Conservation (phyloP, 2,329 filamentous ascomycete species). For the Colletotrichum neosansevieriae region DNA sequence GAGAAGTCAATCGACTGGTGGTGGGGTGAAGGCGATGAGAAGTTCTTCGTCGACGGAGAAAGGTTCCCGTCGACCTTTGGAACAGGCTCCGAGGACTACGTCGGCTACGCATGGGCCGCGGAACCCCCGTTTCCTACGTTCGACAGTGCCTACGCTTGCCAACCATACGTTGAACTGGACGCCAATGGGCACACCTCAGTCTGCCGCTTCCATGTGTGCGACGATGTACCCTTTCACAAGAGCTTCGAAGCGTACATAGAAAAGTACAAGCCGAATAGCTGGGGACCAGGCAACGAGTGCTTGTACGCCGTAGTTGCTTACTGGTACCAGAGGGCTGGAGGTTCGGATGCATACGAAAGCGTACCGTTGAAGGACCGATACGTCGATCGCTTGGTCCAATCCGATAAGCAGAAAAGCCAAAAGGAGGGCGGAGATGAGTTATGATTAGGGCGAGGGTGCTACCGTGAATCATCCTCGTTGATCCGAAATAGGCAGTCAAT, state of each 20-base stretch:
- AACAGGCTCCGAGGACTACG: slow-evolving; percentile 35
- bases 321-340: slow-evolving; percentile 31
- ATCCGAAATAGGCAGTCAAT: not conserved
- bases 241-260: slow-evolving; percentile 36
- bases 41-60: slow-evolving; percentile 38
- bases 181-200: slow-evolving; percentile 37
- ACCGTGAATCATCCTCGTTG: not conserved
- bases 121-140: slow-evolving; percentile 34
- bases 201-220: slow-evolving; percentile 36
- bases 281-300: slow-evolving; percentile 27
- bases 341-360: slow-evolving; percentile 14
- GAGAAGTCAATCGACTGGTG: slow-evolving; percentile 38
- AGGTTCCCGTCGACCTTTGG: slow-evolving; percentile 35
- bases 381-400: not conserved
- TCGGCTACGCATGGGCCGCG: slow-evolving; percentile 36
- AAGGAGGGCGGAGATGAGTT: not conserved
- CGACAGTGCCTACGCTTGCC: slow-evolving; percentile 36
- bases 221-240: slow-evolving; percentile 32
- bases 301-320: slow-evolving; percentile 33
- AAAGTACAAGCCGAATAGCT: slow-evolving; percentile 36
- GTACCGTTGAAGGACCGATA: slow-evolving; percentile 24
- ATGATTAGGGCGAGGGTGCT: not conserved
- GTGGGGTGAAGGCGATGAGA: slow-evolving; percentile 38
- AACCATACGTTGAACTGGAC: slow-evolving; percentile 28
- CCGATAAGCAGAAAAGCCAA: not conserved